Evolutionary conservation across 2,329 filamentous ascomycete species (phyloP), one percentile per base, ranked within the genome.

Genomic region (Podosphaera xanthii): DNA sequence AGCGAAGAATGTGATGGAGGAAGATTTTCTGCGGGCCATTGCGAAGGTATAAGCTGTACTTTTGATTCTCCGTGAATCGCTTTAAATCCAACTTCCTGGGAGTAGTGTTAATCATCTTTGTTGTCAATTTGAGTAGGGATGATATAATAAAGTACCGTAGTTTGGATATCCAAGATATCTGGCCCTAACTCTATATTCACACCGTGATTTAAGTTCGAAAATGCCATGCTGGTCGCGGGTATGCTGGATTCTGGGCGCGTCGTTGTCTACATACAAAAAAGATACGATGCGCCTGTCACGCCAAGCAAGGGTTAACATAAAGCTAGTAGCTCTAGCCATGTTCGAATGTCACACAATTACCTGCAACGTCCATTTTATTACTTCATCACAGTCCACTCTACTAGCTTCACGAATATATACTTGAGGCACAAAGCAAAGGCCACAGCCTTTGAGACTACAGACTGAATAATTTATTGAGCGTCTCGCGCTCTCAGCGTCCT

Each of bases 1-100:
- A 98, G 82, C 1, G 87, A 94, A 10, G 88, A 82, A 52, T 84
- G 88, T 3, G 86, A 76, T 2, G 84, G 76, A 38, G 92, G 91
- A 33, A 86, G 76, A 58, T 70, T 66, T 40, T 69, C 75, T 61
- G 71, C 66, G 48, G 85, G 80, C 90, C 91, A 97, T 69, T 83
- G 76, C 30, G 82, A 77, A 14, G 88, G 87, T 49, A 97, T 74
- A 33, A 86, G 74, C 69, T 84, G 86, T 65, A 97, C 72, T 71
- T 91, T 95, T 61, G 84, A 80, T 67, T 94, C 87, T 66, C 87
- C 84, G 59, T 83, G 81, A 52, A 94, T 73, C 58, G 86, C 80
- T 64, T 85, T 79, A 71, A 98, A 97, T 4, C 87, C 88, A 56
- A 98, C 75, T 64, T 79, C 78, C 86, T 79, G 61, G 10, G 60